These are phyloP conservation scores for Neurospora sp. DNA, from an alignment of 495 filamentous ascomycete genomes.

Conservation along the genomic window DNA sequence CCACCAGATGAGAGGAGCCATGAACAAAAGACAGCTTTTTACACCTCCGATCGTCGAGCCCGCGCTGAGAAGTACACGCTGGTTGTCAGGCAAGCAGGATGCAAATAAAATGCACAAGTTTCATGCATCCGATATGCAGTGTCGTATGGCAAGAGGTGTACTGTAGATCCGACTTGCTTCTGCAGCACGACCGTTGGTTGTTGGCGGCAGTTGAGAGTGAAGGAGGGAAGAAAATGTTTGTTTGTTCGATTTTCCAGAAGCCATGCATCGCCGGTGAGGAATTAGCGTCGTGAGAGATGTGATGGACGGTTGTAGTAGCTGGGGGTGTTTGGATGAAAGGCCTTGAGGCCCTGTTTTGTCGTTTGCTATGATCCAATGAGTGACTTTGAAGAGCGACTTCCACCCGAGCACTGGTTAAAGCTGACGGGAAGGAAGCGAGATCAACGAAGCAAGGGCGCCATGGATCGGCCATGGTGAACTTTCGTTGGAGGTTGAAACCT, in stretches of 20 bases:
- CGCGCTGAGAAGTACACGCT: not conserved
- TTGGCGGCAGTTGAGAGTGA: not conserved
- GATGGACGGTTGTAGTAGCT: not conserved
- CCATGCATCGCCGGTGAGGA: not conserved
- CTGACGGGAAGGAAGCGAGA: not conserved
- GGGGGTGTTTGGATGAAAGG: not conserved
- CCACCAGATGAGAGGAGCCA: not conserved
- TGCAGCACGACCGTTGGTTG: not conserved
- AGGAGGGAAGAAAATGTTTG: not conserved
- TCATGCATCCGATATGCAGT: not conserved
- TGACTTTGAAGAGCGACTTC: not conserved
- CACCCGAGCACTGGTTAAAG: not conserved
- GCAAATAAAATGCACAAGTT: not conserved
- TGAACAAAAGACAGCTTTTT: not conserved
- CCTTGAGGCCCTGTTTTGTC: not conserved
- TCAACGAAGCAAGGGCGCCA: not conserved
- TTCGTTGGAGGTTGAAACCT: not conserved
- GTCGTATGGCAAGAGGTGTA: not conserved
- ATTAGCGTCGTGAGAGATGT: not conserved
- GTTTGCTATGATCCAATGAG: not conserved
- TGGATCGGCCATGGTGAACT: not conserved
- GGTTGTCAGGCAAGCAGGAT: not conserved
- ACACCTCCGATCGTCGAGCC: not conserved
- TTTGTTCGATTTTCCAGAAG: not conserved
- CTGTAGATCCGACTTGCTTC: not conserved